These are phyloP conservation scores for Gossypium australe DNA, from an alignment of 345 rosid species.

Conservation along the genomic window DNA sequence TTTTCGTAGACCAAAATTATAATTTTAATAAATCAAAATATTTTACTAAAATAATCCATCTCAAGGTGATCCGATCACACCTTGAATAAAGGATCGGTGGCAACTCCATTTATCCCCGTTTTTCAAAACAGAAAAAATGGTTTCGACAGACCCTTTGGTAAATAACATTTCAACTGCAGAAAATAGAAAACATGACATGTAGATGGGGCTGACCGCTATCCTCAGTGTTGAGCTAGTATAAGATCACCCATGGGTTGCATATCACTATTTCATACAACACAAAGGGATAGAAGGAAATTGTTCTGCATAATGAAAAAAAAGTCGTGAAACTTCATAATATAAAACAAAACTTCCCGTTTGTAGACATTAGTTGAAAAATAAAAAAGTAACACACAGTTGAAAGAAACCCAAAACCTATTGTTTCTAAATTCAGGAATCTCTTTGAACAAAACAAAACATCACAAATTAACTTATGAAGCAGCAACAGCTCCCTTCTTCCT, in stretches of 20 bases:
- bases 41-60: too few species aligned
- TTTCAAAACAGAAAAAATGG: too few species aligned
- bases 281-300: background rate
- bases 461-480: slow-evolving; percentile 23
- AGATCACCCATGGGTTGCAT: background rate
- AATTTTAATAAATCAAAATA: too few species aligned
- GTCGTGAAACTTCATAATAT: background rate
- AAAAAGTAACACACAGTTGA: background rate
- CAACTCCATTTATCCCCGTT: too few species aligned
- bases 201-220: background rate
- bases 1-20: too few species aligned
- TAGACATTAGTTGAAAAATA: background rate
- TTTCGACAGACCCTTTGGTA: background rate
- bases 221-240: background rate
- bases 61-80: too few species aligned
- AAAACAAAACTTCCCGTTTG: background rate
- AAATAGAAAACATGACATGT: background rate
- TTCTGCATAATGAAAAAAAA: background rate
- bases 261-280: background rate
- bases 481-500: slow-evolving; percentile 49
- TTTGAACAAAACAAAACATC: background rate
- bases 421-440: slow-evolving; percentile 15
- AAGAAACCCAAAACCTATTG: slow-evolving; percentile 17
- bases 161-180: background rate
- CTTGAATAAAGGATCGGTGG: too few species aligned